Base-by-base conservation (phyloP, 2,329 filamentous ascomycete species). In the Cylindrodendrum hubeiense region DNA sequence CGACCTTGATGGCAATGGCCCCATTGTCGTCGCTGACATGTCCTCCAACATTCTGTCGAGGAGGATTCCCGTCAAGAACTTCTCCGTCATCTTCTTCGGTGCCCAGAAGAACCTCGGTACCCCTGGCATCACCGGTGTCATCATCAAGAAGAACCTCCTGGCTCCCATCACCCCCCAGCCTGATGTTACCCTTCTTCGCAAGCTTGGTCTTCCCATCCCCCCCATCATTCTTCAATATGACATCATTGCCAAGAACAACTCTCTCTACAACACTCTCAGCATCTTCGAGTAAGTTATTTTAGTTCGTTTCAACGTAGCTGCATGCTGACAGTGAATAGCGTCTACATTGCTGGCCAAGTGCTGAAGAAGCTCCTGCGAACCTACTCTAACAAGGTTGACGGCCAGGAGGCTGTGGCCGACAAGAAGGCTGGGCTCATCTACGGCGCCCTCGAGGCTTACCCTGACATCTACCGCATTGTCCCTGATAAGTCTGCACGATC, bases 61-160 rank as follows among this genome's bases (percentile, higher is more conserved):
- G 46, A 87, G 86, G 67, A 87, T 98, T 24, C 91, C 95, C 34
- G 87, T 97, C 51, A 85, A 84, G 71, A 95, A 96, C 76, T 97
- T 91, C 80, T 91, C 91, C 1, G 84, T 91, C 71, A 92, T 98
- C 76, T 98, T 98, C 82, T 97, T 94, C 67, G 94, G 95, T 50
- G 94, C 95, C 0, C 95, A 98, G 79, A 98, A 98, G 88, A 98
- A 98, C 81, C 86, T 98, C 12, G 95, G 95, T 28, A 89, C 88
- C 3, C 90, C 95, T 1, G 95, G 95, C 64, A 88, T 98, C 65
- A 96, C 95, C 6, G 92, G 97, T 28, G 91, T 92, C 15, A 90
- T 98, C 52, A 85, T 98, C 75, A 91, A 91, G 77, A 97, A 97
- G 83, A 89, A 83, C 68, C 84, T 98, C 30, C 86, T 98, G 2